Conservation (phyloP, 2,329 filamentous ascomycete genomes). For the Ophiostoma novo-ulmi region DNA sequence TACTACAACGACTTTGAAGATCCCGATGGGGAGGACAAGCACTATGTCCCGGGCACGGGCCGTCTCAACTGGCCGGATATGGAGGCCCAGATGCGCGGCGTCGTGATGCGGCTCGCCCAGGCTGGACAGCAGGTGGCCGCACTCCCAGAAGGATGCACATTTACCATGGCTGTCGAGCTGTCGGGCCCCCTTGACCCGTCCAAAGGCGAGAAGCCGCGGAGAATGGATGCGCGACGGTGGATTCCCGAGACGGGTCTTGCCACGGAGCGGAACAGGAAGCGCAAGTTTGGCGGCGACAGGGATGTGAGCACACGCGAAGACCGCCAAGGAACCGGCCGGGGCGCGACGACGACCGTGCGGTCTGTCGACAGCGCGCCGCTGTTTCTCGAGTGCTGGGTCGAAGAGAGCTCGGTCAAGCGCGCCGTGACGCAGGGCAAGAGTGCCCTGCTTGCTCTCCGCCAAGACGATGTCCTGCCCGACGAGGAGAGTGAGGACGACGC, state of each 20-base stretch:
- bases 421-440: not conserved
- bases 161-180: constrained; percentile 70
- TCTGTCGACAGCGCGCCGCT: constrained; percentile 54
- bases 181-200: constrained; percentile 29
- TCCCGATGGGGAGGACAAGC: constrained; percentile 17
- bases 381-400: constrained; percentile 61
- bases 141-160: constrained; percentile 63
- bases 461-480: not conserved
- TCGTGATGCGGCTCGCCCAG: constrained; percentile 57
- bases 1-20: constrained; percentile 1
- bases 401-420: constrained; percentile 44
- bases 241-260: constrained; percentile 15
- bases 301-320: constrained; percentile 26
- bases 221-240: constrained; percentile 18
- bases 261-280: not conserved
- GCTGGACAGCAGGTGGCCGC: constrained; percentile 52
- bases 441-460: not conserved
- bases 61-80: constrained; percentile 54
- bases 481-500: not conserved
- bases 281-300: constrained; percentile 9
- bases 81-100: constrained; percentile 66
- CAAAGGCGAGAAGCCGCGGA: not conserved
- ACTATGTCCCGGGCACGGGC: constrained; percentile 18
- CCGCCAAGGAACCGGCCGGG: constrained; percentile 2
- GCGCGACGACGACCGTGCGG: constrained; percentile 46